Evolutionary conservation across 1,284 basidiomycete genomes (phyloP).

Genomic region (Takashimella koratensis): DNA sequence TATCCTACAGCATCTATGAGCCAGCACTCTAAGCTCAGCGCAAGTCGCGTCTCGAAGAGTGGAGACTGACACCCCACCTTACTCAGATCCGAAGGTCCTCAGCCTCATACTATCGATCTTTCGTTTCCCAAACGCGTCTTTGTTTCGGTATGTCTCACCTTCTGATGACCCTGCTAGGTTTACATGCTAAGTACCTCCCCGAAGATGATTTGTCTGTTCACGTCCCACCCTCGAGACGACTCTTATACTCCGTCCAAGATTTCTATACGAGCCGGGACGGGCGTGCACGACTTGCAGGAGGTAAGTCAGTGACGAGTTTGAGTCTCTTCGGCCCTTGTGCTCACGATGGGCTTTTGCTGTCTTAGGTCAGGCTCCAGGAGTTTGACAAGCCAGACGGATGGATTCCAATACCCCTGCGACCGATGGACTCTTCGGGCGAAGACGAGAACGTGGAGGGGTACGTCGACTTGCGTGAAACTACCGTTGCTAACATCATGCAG

Average conservation of each 20-base stretch:
- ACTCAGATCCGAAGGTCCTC: conserved; percentile 92
- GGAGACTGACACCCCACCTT: too few relatives aligned
- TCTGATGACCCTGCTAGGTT: too few relatives aligned
- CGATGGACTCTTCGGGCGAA: conserved; percentile 71
- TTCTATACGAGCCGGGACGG: conserved; percentile 85
- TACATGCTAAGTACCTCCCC: too few relatives aligned
- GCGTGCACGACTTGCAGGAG: conserved; percentile 87
- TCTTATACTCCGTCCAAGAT: conserved; percentile 94
- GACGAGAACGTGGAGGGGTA: conserved; percentile 54
- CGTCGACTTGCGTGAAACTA: conserved; percentile 4
- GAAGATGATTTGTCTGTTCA: conserved; percentile 55
- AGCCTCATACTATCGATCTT: conserved; percentile 92
- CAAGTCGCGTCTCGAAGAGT: too few relatives aligned
- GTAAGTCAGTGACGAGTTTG: conserved; percentile 33
- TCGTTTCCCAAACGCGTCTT: conserved; percentile 88
- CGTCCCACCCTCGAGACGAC: conserved; percentile 84
- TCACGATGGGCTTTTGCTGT: not conserved
- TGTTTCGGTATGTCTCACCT: conserved; percentile 66
- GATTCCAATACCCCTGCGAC: conserved; percentile 82
- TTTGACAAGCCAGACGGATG: conserved; percentile 91
- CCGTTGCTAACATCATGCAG: conserved; percentile 52
- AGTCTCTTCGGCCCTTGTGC: not conserved
- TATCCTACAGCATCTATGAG: too few relatives aligned
- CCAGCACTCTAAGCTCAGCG: too few relatives aligned
- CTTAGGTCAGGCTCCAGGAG: conserved; percentile 66